Evolutionary conservation across 2,329 filamentous ascomycete genomes (phyloP), one percentile per base, ranked within the genome.

Genomic region (Penicillium sp.): DNA sequence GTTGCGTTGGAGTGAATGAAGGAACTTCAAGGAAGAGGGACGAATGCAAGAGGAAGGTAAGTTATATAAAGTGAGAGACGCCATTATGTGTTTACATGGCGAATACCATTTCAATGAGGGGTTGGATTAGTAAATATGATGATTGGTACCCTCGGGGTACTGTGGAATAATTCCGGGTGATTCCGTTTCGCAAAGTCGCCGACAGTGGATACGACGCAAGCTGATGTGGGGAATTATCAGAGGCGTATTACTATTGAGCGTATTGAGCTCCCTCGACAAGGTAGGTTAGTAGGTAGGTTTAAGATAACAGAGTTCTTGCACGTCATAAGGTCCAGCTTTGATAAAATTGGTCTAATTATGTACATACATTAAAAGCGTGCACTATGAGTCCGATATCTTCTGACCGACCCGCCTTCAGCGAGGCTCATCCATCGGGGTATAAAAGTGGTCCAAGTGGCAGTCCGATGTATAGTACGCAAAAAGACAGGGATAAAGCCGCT

Each of bases 321-420:
- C 25, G 33, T 45, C n/a, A 43, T 13, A 48, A 55, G 55, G 46
- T 43, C 50, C 14, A 35, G 33, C 50, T 52, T 44, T 22, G 52
- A 47, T 52, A 39, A 56, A 38, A 58, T 57, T 56, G 29, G 43
- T 57, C 55, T 62, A 61, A 60, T 53, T 59, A 63, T 63, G 59
- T 65, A 63, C 63, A 62, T 61, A 64, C 44, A 60, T 64, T 61
- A 59, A 64, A 64, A 61, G 57, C 55, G 56, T 61, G 59, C 57
- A 54, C 46, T 55, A 53, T 56, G 43, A 54, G 47, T 53, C 49
- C 46, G 53, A 54, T 57, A 55, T 52, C 48, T 33, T 53, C 41
- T 43, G 49, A 52, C 10, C 40, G 16, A 28, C 22, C 30, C 39
- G 31, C 31, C 22, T 37, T 38, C 42, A n/a, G 41, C 30, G 19